Percentiles rank a stretch among this genome's conserved stretches.
Conservation (phyloP, 371 early-diverging fungal species). For the Coemansia sp. region DNA sequence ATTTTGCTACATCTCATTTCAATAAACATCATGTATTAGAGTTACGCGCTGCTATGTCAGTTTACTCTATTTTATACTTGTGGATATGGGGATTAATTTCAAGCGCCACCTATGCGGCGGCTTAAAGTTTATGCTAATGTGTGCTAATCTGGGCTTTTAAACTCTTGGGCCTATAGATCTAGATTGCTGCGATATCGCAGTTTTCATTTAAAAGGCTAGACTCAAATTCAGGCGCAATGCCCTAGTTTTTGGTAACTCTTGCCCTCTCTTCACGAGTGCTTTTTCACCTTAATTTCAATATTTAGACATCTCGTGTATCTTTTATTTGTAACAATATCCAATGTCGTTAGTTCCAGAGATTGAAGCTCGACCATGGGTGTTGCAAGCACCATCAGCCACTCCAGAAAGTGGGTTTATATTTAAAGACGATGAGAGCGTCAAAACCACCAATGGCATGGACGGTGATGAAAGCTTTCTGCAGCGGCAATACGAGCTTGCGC, state of each 20-base stretch:
- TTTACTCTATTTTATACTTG: neutral
- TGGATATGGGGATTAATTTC: neutral
- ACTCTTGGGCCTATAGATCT: neutral
- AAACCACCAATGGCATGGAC: neutral
- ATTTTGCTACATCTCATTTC: neutral
- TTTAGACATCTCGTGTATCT: neutral
- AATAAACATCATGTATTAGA: neutral
- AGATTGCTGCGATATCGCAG: neutral
- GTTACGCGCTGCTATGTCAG: neutral
- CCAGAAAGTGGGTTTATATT: neutral
- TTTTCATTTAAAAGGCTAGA: neutral
- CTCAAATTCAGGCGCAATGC: neutral
- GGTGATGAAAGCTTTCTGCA: slow-evolving; percentile 14
- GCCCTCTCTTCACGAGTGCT: neutral
- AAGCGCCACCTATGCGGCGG: neutral
- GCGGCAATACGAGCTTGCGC: slow-evolving; percentile 49
- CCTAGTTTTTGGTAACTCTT: neutral
- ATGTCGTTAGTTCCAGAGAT: slow-evolving; percentile 15
- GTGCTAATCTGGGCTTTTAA: neutral
- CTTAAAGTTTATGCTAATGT: neutral
- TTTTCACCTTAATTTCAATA: neutral
- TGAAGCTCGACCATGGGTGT: neutral
- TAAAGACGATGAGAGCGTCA: neutral
- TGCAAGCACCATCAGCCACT: neutral
- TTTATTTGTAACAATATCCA: neutral